Percentiles rank a stretch among this genome's conserved stretches.
Evolutionary conservation across 2,329 filamentous ascomycete species (phyloP).

Genomic region (Exophiala bonariae): DNA sequence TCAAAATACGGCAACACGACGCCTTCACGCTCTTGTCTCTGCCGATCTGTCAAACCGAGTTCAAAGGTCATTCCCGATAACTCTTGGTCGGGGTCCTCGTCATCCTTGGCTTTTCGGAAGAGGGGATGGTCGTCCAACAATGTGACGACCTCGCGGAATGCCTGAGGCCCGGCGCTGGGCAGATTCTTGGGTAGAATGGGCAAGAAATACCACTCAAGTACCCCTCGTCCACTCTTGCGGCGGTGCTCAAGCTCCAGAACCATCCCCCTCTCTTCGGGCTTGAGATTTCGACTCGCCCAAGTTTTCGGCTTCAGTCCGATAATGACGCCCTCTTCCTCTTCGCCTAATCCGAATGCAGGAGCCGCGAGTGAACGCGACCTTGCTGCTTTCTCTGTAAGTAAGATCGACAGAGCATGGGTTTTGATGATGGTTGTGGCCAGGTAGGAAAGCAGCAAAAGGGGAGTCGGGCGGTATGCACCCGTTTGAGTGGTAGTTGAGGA

Average conservation of each 20-base stretch:
- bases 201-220: conserved; percentile 68
- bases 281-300: conserved; percentile 5
- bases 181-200: conserved; percentile 31
- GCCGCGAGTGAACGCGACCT: conserved; percentile 71
- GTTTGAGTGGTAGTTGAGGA: conserved; percentile 25
- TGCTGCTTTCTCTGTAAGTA: conserved; percentile 72
- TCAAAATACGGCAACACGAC: conserved; percentile 96
- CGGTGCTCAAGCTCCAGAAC: conserved; percentile 86
- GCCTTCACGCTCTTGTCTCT: conserved; percentile 79
- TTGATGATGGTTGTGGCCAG: conserved; percentile 85
- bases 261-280: conserved; percentile 49
- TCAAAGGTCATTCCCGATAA: conserved; percentile 77
- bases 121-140: conserved; percentile 76
- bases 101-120: conserved; percentile 55
- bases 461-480: conserved; percentile 57
- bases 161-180: conserved; percentile 43
- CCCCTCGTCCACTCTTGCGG: conserved; percentile 75
- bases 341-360: conserved; percentile 75
- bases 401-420: conserved; percentile 71
- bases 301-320: conserved; percentile 55
- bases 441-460: conserved; percentile 73
- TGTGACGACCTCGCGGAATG: conserved; percentile 50
- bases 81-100: conserved; percentile 47
- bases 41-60: conserved; percentile 84
- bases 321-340: conserved; percentile 76